phyloP scores from a whole-genome alignment of 306 rosid species.

The Casuarina equisetifolia region DNA sequence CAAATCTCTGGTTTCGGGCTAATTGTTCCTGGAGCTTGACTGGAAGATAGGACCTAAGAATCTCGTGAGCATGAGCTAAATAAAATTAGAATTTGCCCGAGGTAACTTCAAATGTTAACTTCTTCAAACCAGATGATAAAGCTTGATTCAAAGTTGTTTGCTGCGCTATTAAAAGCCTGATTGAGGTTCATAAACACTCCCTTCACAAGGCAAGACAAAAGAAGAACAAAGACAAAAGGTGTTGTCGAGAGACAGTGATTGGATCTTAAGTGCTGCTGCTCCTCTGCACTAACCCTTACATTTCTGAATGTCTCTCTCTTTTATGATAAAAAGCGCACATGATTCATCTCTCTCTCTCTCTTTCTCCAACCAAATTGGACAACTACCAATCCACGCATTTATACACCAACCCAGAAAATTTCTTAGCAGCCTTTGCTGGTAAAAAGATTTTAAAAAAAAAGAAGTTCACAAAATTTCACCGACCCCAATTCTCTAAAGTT shows the following conservation, averaged over 20 bases:
- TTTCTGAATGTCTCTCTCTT: too few relatives aligned
- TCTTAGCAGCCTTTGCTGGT: not conserved
- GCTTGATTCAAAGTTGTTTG: not conserved
- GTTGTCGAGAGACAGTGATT: not conserved
- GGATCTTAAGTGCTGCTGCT: not conserved
- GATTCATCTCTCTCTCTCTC: not conserved
- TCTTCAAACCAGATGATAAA: not conserved
- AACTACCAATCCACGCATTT: slow-evolving; percentile 31
- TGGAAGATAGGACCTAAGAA: not conserved
- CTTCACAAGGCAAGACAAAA: not conserved
- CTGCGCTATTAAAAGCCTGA: not conserved
- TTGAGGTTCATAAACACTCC: not conserved
- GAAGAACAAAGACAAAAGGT: not conserved
- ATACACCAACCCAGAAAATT: not conserved
- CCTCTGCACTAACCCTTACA: not conserved
- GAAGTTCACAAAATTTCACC: not conserved
- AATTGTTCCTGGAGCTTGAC: not conserved
- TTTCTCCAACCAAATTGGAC: slow-evolving; percentile 12
- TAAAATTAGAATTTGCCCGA: not conserved
- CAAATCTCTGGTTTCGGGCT: not conserved
- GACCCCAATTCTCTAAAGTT: not conserved
- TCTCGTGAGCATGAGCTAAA: not conserved
- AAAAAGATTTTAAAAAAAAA: not conserved
- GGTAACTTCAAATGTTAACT: not conserved
- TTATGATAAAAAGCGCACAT: not conserved